These are phyloP conservation scores for Euclidium syriacum DNA, from an alignment of 345 rosid genomes.

Conservation along the genomic window DNA sequence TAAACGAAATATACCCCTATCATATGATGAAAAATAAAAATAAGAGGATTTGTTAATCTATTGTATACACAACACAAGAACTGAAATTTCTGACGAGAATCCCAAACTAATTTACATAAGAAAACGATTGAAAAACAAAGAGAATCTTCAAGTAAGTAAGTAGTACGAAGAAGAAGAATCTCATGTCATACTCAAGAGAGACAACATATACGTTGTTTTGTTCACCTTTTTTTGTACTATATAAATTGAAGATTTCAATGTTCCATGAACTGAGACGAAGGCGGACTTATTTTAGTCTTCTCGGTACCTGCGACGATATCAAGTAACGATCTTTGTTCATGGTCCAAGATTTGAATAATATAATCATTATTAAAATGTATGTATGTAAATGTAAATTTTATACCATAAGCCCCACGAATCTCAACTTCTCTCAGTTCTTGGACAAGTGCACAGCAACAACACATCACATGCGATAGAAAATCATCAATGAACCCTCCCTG, in stretches of 20 bases:
- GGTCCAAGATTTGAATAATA: neutral
- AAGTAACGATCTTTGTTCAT: neutral
- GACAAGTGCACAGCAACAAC: constrained; percentile 98
- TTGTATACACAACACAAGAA: constrained; percentile 17
- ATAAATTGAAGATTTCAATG: constrained; percentile 21
- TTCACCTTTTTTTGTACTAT: constrained; percentile 19
- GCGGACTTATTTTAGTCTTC: constrained; percentile 80
- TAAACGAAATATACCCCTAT: neutral
- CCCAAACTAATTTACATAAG: constrained; percentile 25
- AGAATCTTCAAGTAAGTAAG: neutral
- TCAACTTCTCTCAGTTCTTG: constrained; percentile 98
- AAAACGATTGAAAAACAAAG: neutral
- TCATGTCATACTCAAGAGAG: constrained; percentile 12
- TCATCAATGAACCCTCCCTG: constrained; percentile 95
- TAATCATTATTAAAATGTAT: neutral
- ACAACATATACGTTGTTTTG: neutral
- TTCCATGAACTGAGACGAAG: constrained; percentile 82
- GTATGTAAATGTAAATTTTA: neutral
- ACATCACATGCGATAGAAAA: constrained; percentile 94
- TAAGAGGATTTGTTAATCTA: constrained; percentile 4
- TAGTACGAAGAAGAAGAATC: constrained; percentile 18
- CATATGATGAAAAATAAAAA: neutral
- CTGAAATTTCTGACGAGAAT: neutral
- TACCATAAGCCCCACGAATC: constrained; percentile 74
- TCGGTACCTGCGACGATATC: constrained; percentile 52